Base-by-base conservation (phyloP, 164 flowering plant genomes). In the Stephania cephalantha region DNA sequence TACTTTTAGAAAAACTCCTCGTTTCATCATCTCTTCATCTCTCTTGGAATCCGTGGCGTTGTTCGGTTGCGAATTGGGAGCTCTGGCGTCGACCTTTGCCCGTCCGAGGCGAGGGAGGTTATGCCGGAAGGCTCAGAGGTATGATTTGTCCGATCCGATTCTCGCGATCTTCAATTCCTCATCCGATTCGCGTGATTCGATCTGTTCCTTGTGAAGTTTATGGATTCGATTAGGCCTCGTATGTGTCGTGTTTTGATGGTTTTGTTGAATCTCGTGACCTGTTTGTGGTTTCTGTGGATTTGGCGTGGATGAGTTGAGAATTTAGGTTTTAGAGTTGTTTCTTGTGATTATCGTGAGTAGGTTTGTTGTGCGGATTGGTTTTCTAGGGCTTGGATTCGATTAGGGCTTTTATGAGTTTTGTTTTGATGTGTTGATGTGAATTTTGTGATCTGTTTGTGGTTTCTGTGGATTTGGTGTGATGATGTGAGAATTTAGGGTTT, bases 81-180 rank as follows among this genome's bases (percentile, higher is more conserved):
- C 86, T 83, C 84, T 84, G 88, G 90, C 83, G 80, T 84, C 88
- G 73, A 68, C 77, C 78, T 78, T 73, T 79, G 68, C 78, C 86
- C 85, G 80, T 85, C 80, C 84, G 82, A 70, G 80, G 82, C 82
- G 11, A 50, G 55, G 55, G 83, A 82, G 82, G 80, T 78, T 87
- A 85, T 86, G 90, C 91, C 85, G 82, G 25, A 83, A 82, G 85
- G 85, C 81, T 73, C 75, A 66, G 84, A 82, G 88, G 91, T 88
- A 64, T 35, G 20, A 73, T n/a, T 76, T 64, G 17, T n/a, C 52
- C 44, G 46, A 29, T 70, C 52, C 35, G 44, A 69, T 71, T 70
- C 52, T 61, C 1, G 2, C 52, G 71, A 42, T 74, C 20, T 20
- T 15, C 12, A 42, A 22, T 70, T 74, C 0, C 78, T 10, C n/a